Percentiles rank a stretch among this genome's conserved stretches.
These are phyloP conservation scores for Blastocystis sp. DNA, from an alignment of 352 stramenopile genomes.

Conservation along the genomic window DNA sequence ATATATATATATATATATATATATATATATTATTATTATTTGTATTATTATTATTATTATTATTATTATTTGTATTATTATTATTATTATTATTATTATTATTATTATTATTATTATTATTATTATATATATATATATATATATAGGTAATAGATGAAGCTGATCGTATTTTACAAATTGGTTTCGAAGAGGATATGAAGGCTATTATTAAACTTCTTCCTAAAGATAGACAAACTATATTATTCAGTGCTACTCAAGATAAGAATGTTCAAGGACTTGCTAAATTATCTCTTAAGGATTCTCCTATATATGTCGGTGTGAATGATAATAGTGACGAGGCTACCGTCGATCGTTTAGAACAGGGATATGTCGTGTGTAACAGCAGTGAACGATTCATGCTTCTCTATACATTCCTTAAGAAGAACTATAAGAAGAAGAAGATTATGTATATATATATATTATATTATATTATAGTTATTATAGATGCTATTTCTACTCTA, in stretches of 20 bases:
- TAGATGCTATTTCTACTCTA: neutral
- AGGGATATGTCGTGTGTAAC: conserved; percentile 89
- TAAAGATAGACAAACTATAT: conserved; percentile 87
- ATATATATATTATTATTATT: too few relatives aligned
- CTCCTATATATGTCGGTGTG: conserved; percentile 82
- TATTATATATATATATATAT: conserved; percentile 70
- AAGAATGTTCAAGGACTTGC: conserved; percentile 91
- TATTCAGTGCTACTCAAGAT: conserved; percentile 93
- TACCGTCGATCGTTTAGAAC: conserved; percentile 74
- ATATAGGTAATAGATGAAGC: conserved; percentile 98
- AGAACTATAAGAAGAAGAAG: conserved; percentile 96
- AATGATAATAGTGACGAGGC: conserved; percentile 68
- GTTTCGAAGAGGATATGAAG: conserved; percentile 94
- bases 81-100: too few relatives aligned
- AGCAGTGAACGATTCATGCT: conserved; percentile 90
- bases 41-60: too few relatives aligned
- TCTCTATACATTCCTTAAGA: conserved; percentile 96
- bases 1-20: too few relatives aligned
- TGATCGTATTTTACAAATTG: conserved; percentile 89
- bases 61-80: too few relatives aligned
- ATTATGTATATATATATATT: conserved; percentile 46
- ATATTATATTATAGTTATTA: conserved; percentile 32
- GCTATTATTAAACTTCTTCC: conserved; percentile 91
- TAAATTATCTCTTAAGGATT: conserved; percentile 57
- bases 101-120: too few relatives aligned